Evolutionary conservation across 1,284 basidiomycete genomes (phyloP), one percentile per base, ranked within the genome.

Genomic region (Papiliotrema laurentii): DNA sequence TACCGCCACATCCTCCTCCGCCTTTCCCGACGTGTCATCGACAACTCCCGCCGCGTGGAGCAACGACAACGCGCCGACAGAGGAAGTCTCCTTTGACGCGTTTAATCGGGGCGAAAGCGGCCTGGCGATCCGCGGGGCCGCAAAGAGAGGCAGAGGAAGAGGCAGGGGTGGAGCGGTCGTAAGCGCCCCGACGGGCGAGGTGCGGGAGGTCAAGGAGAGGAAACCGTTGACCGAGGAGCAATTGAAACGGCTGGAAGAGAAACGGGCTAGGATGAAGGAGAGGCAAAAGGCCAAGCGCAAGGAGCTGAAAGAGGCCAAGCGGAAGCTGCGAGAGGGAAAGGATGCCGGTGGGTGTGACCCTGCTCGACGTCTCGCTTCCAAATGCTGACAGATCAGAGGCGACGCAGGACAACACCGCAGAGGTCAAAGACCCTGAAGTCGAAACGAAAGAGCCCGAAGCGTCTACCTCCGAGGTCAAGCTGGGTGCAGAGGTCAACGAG

Each of bases 261-360:
- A 51, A 37, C 49, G 44, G 45, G 56, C 49, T 18, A 58, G 49
- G 40, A 57, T 54, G 47, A 63, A 56, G 50, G 66, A 63, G 40
- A 59, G 51, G 51, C 52, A 55, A 41, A 67, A 64, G 59, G 63
- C 59, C n/a, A 64, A 63, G 53, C 51, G 55, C 41, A 58, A 54
- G 39, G 63, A 60, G 43, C 34, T 24, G 26, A 18, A 26, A 22
- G 45, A 37, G 22, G 24, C 24, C 5, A 39, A 33, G 44, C 25
- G 24, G 35, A 24, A 9, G 10, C 19, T 28, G 21, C 30, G 2
- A 10, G 43, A 44, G 43, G 34, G 18, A 6, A 36, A 36, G 34
- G 38, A 13, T 5, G 38, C 10, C 19, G n/a, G n/a, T n/a, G n/a
- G n/a, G n/a, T n/a, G n/a, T n/a, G n/a, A n/a, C n/a, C n/a, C n/a